Evolutionary conservation across 495 filamentous ascomycete species (phyloP).

Genomic region (Acidiella bohemica): DNA sequence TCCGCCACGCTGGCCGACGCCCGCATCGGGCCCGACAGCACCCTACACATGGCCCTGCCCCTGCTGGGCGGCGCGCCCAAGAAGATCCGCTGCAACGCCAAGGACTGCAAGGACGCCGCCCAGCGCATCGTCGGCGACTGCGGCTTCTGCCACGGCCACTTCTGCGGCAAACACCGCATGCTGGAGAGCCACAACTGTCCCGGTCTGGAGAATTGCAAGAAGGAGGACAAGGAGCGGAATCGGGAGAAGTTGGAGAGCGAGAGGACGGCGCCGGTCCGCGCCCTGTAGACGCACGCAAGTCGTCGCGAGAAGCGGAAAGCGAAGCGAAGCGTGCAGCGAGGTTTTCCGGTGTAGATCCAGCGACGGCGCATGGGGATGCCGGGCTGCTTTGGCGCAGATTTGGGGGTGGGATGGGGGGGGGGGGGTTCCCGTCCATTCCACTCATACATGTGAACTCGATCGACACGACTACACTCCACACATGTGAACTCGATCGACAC

Average conservation of each 20-base stretch:
- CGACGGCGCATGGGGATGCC: no score
- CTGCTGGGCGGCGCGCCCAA: slow-evolving; percentile 43
- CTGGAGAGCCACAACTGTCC: slow-evolving; percentile 86
- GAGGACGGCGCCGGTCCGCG: slow-evolving; percentile 57
- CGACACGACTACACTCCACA: no score
- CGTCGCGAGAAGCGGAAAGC: no score
- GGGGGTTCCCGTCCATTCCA: no score
- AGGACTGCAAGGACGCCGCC: slow-evolving; percentile 71
- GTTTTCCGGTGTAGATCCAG: no score
- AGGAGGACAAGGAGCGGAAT: slow-evolving; percentile 84
- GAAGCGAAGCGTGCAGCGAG: no score
- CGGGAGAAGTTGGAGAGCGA: slow-evolving; percentile 82
- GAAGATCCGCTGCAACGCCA: slow-evolving; percentile 77
- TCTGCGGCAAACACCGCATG: slow-evolving; percentile 85
- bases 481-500: no score
- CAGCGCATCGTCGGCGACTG: slow-evolving; percentile 93
- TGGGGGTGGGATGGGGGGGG: no score
- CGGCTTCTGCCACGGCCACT: slow-evolving; percentile 84
- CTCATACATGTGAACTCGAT: no score
- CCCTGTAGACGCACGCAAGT: no score
- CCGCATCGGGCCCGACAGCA: slow-evolving; percentile 31
- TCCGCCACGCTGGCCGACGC: slow-evolving; percentile 23
- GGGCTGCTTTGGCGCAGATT: no score
- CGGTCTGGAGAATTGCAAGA: slow-evolving; percentile 95
- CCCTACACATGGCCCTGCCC: slow-evolving; percentile 31